Percentiles rank a stretch among this genome's conserved stretches.
Conservation (phyloP, 2,329 filamentous ascomycete species). For the Sclerotinia nivalis region DNA sequence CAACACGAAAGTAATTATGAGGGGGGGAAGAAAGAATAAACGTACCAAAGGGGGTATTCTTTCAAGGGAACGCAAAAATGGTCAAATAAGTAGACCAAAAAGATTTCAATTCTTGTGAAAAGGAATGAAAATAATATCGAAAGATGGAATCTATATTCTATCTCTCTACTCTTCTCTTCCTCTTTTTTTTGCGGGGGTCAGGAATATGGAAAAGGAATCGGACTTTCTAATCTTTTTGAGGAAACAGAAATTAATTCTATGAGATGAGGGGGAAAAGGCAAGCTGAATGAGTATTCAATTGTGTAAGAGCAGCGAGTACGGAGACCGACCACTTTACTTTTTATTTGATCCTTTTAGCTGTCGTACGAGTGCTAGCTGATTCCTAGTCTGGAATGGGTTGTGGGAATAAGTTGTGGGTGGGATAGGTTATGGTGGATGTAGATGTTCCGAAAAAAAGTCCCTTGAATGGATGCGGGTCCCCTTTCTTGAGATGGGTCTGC, state of each 20-base stretch:
- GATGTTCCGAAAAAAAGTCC: background rate
- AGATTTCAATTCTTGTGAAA: slow-evolving; percentile 2
- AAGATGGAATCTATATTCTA: slow-evolving; percentile 5
- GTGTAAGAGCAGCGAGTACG: slow-evolving; percentile 8
- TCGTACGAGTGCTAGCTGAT: background rate
- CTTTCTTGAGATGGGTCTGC: background rate
- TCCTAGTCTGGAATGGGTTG: background rate
- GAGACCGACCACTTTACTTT: background rate
- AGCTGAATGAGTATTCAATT: background rate
- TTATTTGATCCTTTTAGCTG: background rate
- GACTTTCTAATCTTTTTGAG: background rate
- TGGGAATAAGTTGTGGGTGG: background rate
- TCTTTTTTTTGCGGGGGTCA: background rate
- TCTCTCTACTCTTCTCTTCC: background rate
- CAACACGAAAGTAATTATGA: slow-evolving; percentile 4
- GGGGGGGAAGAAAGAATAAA: background rate
- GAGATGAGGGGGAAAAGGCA: background rate
- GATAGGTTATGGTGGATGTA: background rate
- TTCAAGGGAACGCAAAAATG: background rate
- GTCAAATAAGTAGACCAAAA: background rate
- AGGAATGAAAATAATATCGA: slow-evolving; percentile 2
- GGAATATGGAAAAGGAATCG: slow-evolving; percentile 6
- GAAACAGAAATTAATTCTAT: slow-evolving; percentile 12
- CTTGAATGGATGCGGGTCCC: slow-evolving; percentile 6
- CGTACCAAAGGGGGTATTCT: slow-evolving; percentile 20